Percentiles rank a stretch among this genome's conserved stretches.
These are phyloP conservation scores for Eucalyptus curtisii DNA, from an alignment of 345 rosid genomes.

Conservation along the genomic window DNA sequence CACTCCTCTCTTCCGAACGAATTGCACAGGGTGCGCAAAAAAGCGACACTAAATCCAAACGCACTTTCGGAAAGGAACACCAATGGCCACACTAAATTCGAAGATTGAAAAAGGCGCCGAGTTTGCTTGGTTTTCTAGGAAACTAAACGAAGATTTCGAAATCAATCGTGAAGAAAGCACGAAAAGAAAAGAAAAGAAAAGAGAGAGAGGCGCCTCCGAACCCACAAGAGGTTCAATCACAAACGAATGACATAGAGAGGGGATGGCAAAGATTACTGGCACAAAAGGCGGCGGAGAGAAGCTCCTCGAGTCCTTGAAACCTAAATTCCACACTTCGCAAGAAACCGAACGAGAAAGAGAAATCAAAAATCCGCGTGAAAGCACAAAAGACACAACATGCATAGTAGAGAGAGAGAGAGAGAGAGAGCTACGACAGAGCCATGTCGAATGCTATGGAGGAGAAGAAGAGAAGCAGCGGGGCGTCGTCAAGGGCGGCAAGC, in stretches of 20 bases:
- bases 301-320: conserved; percentile 9
- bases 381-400: background rate
- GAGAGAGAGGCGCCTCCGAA: background rate
- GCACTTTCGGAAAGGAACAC: background rate
- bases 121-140: background rate
- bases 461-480: too few species aligned
- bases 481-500: too few species aligned
- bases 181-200: too few species aligned
- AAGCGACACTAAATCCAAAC: background rate
- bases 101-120: background rate
- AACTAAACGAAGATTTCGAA: background rate
- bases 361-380: background rate
- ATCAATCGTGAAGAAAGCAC: background rate
- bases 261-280: background rate
- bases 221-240: background rate
- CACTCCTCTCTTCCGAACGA: background rate
- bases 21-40: background rate
- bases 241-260: background rate
- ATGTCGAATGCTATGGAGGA: too few species aligned
- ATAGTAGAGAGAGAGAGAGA: background rate
- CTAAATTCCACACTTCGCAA: conserved; percentile 4
- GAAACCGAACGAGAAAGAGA: background rate
- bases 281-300: background rate
- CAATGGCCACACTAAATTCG: background rate
- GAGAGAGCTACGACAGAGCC: background rate